Base-by-base conservation (phyloP, 306 rosid genomes). In the Citrullus amarus region DNA sequence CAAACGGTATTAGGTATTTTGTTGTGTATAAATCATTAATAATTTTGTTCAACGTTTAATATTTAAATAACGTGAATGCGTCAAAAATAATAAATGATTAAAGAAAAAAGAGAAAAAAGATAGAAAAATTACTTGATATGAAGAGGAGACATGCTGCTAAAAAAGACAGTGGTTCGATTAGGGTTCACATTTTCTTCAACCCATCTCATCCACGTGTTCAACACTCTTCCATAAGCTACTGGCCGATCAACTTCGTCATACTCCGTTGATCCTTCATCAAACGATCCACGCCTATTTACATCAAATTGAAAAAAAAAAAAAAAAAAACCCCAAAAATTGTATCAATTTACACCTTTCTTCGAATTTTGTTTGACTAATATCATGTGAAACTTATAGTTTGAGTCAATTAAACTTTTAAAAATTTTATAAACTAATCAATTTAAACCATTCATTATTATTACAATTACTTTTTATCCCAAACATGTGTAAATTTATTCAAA, bases 121-220 rank as follows among this genome's bases (percentile, higher is more conserved):
- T 25, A 44, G 1, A 67, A 70, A 53, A 17, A 63, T 85, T 89
- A 95, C 99, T 88, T 95, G 88, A 95, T 91, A 78, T 95, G 99
- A 55, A 92, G 97, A 82, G 99, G 99, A 22, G 99, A 95, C 93
- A 82, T 92, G 96, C 96, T 91, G 59, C 53, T 82, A 82, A 95
- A 95, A 85, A 92, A 95, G 62, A 95, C 90, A 2, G 84, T 88
- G 76, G 99, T 95, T 6, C 88, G 90, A 41, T 87, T 88, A 25
- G 97, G 92, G 82, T 95, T 85, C 32, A 95, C 84, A 80, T 95
- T 92, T 44, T 84, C 58, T 32, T 92, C 91, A 22, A 91, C 96
- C 96, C 95, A 95, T 66, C 81, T 88, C 13, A 93, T 86, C 99
- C 99, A 95, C 0, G 97, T 95, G 9, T 39, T 84, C 76, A 95